Base-by-base conservation (phyloP, 2,329 filamentous ascomycete species). In the Pestalotiopsis fici region DNA sequence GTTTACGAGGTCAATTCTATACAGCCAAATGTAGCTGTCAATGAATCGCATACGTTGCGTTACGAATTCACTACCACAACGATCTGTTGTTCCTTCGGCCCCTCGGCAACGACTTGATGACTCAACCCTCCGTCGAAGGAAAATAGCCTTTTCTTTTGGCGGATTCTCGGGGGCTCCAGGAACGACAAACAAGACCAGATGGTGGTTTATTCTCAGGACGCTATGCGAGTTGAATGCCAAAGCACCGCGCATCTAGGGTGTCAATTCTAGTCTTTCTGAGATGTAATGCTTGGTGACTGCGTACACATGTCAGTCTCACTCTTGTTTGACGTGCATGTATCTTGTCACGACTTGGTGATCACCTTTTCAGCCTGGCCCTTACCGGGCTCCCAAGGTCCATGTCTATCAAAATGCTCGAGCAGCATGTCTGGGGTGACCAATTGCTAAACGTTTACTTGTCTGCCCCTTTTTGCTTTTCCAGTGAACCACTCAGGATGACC, bases 21-120 rank as follows among this genome's bases (percentile, higher is more conserved):
- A 75, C 76, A 78, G 76, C 73, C 72, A 74, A 67, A 75, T 75
- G 75, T 76, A 72, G 75, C 76, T 77, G 74, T 74, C 65, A 77
- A 77, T 76, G 74, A 68, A 68, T 66, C 65, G 55, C 65, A 63
- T 35, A 63, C 57, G 35, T 62, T 68, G 64, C 65, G 67, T 68
- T 66, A 68, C 65, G 50, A 64, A 68, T 23, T 35, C 55, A 65
- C n/a, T 35, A 60, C 18, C 18, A 50, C 27, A 37, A 35, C 18
- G 18, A 21, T 21, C 31, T 23, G 18, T 18, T 43, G 39, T 50
- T n/a, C n/a, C 3, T 6, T 50, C 43, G 31, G 31, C 31, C 11
- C n/a, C 43, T 50, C 43, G 15, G 43, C 43, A 18, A 21, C 43
- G 43, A 21, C 21, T 50, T 50, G 43, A n/a, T 50, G 43, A 50